Conservation (phyloP, 495 filamentous ascomycete genomes). For the Penicillium macrosclerotiorum region DNA sequence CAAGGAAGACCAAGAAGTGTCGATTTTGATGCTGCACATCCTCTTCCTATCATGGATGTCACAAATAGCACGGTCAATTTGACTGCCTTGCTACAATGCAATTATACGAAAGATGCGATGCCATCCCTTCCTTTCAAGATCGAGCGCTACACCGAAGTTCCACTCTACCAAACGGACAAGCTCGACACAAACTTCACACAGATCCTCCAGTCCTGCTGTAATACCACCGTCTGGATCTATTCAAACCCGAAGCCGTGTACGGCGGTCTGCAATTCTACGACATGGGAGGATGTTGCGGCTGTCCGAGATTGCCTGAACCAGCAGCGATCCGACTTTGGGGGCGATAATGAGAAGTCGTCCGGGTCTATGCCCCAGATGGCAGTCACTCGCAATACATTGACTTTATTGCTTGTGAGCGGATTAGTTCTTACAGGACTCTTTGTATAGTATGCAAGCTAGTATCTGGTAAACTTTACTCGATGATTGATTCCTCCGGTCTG, state of each 20-base stretch:
- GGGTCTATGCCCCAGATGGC: neutral
- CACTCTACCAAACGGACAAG: conserved; percentile 16
- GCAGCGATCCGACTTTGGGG: conserved; percentile 8
- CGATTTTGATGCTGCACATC: no score
- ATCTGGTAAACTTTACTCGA: no score
- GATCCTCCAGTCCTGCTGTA: conserved; percentile 13
- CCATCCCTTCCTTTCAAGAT: conserved; percentile 4
- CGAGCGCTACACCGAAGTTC: conserved; percentile 16
- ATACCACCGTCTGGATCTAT: conserved; percentile 8
- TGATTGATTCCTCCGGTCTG: no score
- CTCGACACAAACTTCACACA: conserved; percentile 4
- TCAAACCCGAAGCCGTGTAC: conserved; percentile 19
- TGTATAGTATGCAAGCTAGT: no score
- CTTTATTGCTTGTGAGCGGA: neutral
- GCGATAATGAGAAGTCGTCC: neutral
- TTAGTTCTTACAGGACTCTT: neutral
- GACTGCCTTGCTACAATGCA: conserved; percentile 13
- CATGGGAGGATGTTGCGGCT: conserved; percentile 3
- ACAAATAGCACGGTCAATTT: conserved; percentile 1
- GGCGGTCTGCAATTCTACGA: conserved; percentile 14
- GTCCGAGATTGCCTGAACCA: conserved; percentile 22
- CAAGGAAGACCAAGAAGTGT: no score
- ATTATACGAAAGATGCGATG: conserved; percentile 7
- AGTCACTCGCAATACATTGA: neutral
- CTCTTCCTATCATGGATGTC: neutral